These are phyloP conservation scores for Hortiboletus flavorubellus DNA, from an alignment of 768 basidiomycete genomes.

Conservation along the genomic window DNA sequence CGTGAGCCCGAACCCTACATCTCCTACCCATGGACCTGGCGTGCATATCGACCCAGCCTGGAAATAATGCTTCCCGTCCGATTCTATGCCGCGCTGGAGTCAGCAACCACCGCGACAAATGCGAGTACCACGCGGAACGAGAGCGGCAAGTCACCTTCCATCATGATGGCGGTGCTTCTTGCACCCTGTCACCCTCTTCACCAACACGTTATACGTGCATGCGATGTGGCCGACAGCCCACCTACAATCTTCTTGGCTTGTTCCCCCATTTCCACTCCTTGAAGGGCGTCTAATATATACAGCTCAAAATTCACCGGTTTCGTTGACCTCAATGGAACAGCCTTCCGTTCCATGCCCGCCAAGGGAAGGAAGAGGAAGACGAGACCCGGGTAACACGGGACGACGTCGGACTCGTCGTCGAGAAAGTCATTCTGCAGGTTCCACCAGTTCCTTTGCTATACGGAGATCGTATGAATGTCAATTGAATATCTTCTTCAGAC, in stretches of 20 bases:
- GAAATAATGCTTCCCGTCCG: slow-evolving; percentile 69
- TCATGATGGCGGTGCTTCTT: slow-evolving; percentile 58
- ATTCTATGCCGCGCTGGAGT: slow-evolving; percentile 38
- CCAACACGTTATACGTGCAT: background rate
- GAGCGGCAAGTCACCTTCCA: slow-evolving; percentile 43
- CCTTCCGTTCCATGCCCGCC: slow-evolving; percentile 38
- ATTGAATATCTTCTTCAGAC: background rate
- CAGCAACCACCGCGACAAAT: slow-evolving; percentile 18
- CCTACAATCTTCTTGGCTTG: slow-evolving; percentile 61
- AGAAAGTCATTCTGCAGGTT: slow-evolving; percentile 63
- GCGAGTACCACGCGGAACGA: slow-evolving; percentile 4
- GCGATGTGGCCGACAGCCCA: slow-evolving; percentile 46
- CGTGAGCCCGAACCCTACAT: slow-evolving; percentile 70
- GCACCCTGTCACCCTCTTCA: slow-evolving; percentile 37
- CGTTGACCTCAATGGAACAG: slow-evolving; percentile 48
- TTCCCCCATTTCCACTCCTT: slow-evolving; percentile 32
- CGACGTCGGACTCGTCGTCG: slow-evolving; percentile 53
- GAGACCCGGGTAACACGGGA: slow-evolving; percentile 46
- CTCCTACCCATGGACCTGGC: slow-evolving; percentile 43
- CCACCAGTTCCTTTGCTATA: slow-evolving; percentile 64
- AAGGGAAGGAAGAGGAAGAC: slow-evolving; percentile 12
- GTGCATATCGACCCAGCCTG: slow-evolving; percentile 70
- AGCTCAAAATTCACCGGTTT: slow-evolving; percentile 50
- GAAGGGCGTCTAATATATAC: slow-evolving; percentile 27
- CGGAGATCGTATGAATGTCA: background rate